Percentiles rank a stretch among this genome's conserved stretches.
These are phyloP conservation scores for Salvia rosmarinus DNA, from an alignment of 257 asterid species.

Conservation along the genomic window DNA sequence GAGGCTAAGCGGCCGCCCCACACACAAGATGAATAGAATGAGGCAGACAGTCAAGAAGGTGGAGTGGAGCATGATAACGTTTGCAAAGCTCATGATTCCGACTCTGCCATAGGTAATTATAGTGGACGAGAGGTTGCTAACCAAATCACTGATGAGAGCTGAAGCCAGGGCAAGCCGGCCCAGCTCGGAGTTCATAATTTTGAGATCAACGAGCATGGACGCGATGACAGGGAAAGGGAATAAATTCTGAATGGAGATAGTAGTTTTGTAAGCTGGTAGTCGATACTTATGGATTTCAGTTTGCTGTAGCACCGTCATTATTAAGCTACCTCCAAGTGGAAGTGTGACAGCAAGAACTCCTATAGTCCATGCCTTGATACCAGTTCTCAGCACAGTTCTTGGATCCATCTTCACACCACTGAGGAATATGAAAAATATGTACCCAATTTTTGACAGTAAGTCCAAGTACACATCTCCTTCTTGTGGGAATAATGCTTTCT, in stretches of 20 bases:
- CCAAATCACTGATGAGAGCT: constrained; percentile 65
- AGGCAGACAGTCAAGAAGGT: constrained; percentile 41
- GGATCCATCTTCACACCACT: constrained; percentile 95
- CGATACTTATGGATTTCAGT: constrained; percentile 39
- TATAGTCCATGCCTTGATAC: constrained; percentile 76
- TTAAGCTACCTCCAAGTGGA: constrained; percentile 45
- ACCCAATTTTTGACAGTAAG: constrained; percentile 73
- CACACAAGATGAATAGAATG: constrained; percentile 47
- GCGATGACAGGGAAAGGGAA: constrained; percentile 82
- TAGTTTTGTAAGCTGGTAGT: constrained; percentile 47
- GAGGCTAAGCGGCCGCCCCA: constrained; percentile 53
- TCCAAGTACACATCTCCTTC: constrained; percentile 70
- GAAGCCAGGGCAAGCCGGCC: constrained; percentile 85
- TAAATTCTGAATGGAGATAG: constrained; percentile 51
- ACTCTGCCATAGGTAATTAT: constrained; percentile 49
- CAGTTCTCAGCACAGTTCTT: constrained; percentile 60
- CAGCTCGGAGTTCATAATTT: constrained; percentile 82
- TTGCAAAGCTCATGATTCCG: constrained; percentile 45
- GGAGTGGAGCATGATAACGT: constrained; percentile 42
- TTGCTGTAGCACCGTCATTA: neutral
- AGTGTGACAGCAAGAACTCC: constrained; percentile 55
- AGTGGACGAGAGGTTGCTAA: constrained; percentile 50
- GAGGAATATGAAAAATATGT: constrained; percentile 75
- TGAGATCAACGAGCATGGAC: constrained; percentile 72
- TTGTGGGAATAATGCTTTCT: constrained; percentile 49